Percentiles rank a stretch among this genome's conserved stretches.
Evolutionary conservation across 1,284 basidiomycete genomes (phyloP).

Genomic region (Trichosporon sp.): DNA sequence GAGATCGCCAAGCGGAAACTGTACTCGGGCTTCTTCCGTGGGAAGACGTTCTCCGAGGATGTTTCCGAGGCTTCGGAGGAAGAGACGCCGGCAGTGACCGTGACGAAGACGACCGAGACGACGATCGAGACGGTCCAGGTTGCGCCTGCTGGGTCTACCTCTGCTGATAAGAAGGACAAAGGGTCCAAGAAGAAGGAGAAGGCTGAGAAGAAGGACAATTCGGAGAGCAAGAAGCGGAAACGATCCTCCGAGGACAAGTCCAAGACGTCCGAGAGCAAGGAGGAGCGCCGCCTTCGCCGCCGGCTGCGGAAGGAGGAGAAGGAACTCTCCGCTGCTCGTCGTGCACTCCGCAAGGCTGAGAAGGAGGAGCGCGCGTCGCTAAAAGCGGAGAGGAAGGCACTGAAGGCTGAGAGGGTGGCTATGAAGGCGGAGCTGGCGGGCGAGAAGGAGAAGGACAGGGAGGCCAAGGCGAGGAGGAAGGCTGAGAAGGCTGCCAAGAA

Average conservation of each 20-base stretch:
- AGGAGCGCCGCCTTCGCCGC: slow-evolving; percentile 29
- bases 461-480: slow-evolving; percentile 7
- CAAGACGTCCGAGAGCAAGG: slow-evolving; percentile 19
- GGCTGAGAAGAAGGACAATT: slow-evolving; percentile 14
- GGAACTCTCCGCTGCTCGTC: background rate
- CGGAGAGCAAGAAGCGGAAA: slow-evolving; percentile 25
- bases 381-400: background rate
- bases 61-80: background rate
- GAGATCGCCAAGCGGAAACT: slow-evolving; percentile 73
- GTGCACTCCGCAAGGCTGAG: background rate
- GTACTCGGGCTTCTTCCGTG: slow-evolving; percentile 79
- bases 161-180: slow-evolving; percentile 7
- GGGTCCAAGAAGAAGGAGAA: background rate
- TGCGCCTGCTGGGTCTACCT: background rate
- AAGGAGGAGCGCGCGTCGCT: slow-evolving; percentile 9
- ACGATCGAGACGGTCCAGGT: background rate
- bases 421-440: background rate
- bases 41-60: slow-evolving; percentile 63
- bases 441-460: background rate
- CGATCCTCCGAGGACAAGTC: slow-evolving; percentile 20
- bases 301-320: slow-evolving; percentile 11
- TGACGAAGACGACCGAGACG: background rate
- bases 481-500: slow-evolving; percentile 16
- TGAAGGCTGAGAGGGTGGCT: background rate
- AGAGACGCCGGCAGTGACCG: background rate